Evolutionary conservation across 1,284 basidiomycete species (phyloP).

Genomic region (Leccinum brunneo-olivaceum): DNA sequence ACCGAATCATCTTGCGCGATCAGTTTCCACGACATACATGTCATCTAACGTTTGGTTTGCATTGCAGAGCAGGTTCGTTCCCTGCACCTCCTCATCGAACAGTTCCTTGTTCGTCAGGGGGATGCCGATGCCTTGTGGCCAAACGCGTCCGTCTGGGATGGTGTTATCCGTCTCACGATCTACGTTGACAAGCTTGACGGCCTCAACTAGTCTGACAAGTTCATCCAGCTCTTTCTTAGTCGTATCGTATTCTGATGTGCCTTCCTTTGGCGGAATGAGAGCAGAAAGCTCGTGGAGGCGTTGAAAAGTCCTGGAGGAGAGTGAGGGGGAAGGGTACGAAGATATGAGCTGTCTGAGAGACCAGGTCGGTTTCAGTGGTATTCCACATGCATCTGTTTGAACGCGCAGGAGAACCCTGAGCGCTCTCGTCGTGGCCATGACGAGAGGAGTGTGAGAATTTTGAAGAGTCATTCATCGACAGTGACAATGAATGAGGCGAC

Average conservation of each 20-base stretch:
- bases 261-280: conserved; percentile 53
- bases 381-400: conserved; percentile 48
- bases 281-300: conserved; percentile 66
- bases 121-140: conserved; percentile 36
- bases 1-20: conserved; percentile 32
- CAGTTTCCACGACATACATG: conserved; percentile 42
- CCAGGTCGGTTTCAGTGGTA: conserved; percentile 65
- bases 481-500: conserved; percentile 25
- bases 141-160: conserved; percentile 42
- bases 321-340: conserved; percentile 62
- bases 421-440: not conserved
- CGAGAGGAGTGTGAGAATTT: conserved; percentile 29
- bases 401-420: conserved; percentile 8
- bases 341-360: conserved; percentile 67
- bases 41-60: conserved; percentile 42
- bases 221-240: conserved; percentile 59
- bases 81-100: conserved; percentile 29
- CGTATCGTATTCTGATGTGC: conserved; percentile 41
- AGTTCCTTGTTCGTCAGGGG: conserved; percentile 18
- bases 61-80: conserved; percentile 41
- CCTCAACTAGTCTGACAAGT: conserved; percentile 68
- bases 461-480: not conserved
- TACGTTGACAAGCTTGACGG: conserved; percentile 60
- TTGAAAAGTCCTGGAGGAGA: conserved; percentile 49
- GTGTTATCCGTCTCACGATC: conserved; percentile 16